These are phyloP conservation scores for Penicillium fuscoglaucum DNA, from an alignment of 2,329 filamentous ascomycete species.

Conservation along the genomic window DNA sequence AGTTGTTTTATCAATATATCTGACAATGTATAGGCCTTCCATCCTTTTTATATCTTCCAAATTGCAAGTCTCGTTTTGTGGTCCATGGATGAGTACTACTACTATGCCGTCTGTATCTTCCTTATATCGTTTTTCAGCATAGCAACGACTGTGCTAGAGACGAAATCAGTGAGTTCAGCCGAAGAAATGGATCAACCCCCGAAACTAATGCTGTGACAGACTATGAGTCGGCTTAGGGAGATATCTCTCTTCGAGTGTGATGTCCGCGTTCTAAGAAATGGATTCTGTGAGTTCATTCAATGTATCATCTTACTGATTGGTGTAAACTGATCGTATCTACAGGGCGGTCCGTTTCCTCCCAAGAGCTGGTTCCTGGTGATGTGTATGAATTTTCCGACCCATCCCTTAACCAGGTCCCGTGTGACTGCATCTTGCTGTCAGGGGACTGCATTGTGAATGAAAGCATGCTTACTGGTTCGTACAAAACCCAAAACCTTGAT, in stretches of 20 bases:
- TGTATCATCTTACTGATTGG: background rate
- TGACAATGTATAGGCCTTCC: conserved; percentile 65
- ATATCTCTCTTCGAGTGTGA: conserved; percentile 96
- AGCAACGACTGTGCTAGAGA: conserved; percentile 83
- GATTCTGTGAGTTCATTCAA: conserved; percentile 69
- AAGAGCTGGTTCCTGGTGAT: conserved; percentile 89
- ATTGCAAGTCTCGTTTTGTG: conserved; percentile 90
- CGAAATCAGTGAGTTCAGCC: conserved; percentile 63
- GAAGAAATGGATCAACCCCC: conserved; percentile 7
- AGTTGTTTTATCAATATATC: conserved; percentile 4
- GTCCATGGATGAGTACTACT: conserved; percentile 96
- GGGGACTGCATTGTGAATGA: conserved; percentile 99
- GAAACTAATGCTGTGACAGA: conserved; percentile 49
- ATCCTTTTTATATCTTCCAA: conserved; percentile 98
- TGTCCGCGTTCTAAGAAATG: conserved; percentile 86
- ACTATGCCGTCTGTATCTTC: conserved; percentile 94
- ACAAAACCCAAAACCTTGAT: background rate
- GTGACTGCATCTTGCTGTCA: conserved; percentile 84
- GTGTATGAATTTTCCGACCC: conserved; percentile 97
- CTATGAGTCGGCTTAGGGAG: conserved; percentile 85
- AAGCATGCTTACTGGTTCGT: conserved; percentile 83
- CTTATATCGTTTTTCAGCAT: conserved; percentile 93
- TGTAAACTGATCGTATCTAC: conserved; percentile 9
- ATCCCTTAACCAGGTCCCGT: conserved; percentile 80
- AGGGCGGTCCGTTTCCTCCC: conserved; percentile 82